Evolutionary conservation across 257 asterid genomes (phyloP).

Genomic region (Pogostemon cablin): DNA sequence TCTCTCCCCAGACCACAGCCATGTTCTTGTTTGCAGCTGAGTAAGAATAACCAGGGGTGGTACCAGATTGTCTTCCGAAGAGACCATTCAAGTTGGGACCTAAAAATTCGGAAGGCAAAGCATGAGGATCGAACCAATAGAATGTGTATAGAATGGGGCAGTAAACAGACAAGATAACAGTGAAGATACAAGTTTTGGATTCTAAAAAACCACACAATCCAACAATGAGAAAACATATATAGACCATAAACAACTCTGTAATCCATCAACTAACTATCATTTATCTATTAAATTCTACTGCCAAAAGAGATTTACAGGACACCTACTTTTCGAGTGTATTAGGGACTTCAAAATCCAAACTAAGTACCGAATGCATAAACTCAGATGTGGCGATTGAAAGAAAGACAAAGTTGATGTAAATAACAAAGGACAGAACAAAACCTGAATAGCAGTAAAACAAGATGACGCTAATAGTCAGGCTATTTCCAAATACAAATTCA

Average conservation of each 20-base stretch:
- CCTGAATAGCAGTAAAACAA: background rate
- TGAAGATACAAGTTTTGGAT: background rate
- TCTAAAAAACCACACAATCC: background rate
- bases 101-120: constrained; percentile 28
- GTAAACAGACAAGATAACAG: background rate
- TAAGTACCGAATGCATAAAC: background rate
- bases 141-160: background rate
- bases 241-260: background rate
- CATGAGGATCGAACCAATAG: background rate
- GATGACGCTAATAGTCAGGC: background rate
- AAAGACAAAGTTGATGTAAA: background rate
- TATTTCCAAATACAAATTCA: background rate
- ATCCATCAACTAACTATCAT: background rate
- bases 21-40: constrained; percentile 86
- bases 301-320: background rate
- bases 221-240: background rate
- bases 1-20: constrained; percentile 94
- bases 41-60: constrained; percentile 92
- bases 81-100: constrained; percentile 97
- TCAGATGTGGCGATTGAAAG: background rate
- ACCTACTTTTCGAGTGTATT: background rate
- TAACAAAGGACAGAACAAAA: background rate
- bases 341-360: background rate
- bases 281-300: background rate
- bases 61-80: constrained; percentile 91